A percentile compares a stretch with the other conserved stretches of the same genome.
Evolutionary conservation across 1,284 basidiomycete species (phyloP).

Genomic region (Xerocomus amazonicus): DNA sequence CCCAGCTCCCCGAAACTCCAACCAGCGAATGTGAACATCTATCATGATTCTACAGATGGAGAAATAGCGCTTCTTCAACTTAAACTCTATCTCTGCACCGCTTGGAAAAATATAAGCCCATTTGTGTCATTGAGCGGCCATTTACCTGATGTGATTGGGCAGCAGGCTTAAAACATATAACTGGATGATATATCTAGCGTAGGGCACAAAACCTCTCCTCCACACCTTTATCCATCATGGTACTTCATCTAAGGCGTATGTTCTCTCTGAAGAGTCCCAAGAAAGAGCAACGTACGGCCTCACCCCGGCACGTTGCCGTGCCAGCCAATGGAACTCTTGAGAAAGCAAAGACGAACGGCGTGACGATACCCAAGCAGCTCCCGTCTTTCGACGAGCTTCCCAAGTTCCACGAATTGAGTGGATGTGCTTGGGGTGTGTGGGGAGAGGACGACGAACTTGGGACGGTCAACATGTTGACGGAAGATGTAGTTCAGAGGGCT

Average conservation of each 20-base stretch:
- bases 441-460: conserved; percentile 67
- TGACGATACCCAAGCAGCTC: conserved; percentile 25
- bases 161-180: background rate
- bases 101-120: background rate
- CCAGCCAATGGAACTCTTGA: background rate
- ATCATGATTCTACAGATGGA: background rate
- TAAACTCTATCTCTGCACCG: background rate
- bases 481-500: conserved; percentile 55
- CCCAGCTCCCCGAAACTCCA: background rate
- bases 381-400: conserved; percentile 64
- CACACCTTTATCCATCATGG: conserved; percentile 18
- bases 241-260: conserved; percentile 13
- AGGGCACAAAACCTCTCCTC: background rate
- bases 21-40: background rate
- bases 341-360: background rate
- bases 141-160: background rate
- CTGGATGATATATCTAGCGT: conserved; percentile 8
- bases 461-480: conserved; percentile 67
- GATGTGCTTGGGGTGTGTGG: conserved; percentile 74
- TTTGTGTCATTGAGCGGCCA: background rate
- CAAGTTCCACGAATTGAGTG: conserved; percentile 50
- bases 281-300: conserved; percentile 2
- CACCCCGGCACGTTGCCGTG: background rate
- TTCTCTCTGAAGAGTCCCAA: conserved; percentile 14
- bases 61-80: background rate